Evolutionary conservation across 1,139 yeast species (phyloP).

Genomic region (Taphrina communis): DNA sequence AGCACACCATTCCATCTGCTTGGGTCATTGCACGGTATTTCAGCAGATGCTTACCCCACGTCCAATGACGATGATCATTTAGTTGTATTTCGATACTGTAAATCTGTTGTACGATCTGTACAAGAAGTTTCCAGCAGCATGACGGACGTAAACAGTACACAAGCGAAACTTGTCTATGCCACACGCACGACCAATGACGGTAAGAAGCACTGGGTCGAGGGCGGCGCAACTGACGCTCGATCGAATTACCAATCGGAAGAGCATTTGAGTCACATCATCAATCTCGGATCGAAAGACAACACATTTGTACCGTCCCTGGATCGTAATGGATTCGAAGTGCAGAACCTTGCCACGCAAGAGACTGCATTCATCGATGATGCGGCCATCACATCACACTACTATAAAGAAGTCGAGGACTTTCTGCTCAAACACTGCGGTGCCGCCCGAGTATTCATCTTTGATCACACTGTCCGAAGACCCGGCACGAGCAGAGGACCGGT

Average conservation of each 20-base stretch:
- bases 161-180: slow-evolving; percentile 27
- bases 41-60: not conserved
- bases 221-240: slow-evolving; percentile 15
- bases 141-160: not conserved
- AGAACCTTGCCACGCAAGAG: slow-evolving; percentile 8
- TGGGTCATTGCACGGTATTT: not conserved
- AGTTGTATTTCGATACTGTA: too few relatives aligned
- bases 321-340: slow-evolving; percentile 28
- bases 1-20: too few relatives aligned
- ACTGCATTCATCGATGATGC: slow-evolving; percentile 21
- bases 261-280: slow-evolving; percentile 6
- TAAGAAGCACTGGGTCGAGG: slow-evolving; percentile 41
- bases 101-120: not conserved
- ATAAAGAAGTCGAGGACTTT: slow-evolving; percentile 33
- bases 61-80: too few relatives aligned
- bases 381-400: slow-evolving; percentile 27
- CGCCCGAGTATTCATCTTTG: slow-evolving; percentile 46
- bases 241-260: slow-evolving; percentile 21
- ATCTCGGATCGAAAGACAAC: slow-evolving; percentile 5
- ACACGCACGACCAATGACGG: slow-evolving; percentile 26
- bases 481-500: slow-evolving; percentile 47
- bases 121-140: not conserved
- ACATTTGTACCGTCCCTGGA: slow-evolving; percentile 19
- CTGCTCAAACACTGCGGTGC: slow-evolving; percentile 41
- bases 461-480: slow-evolving; percentile 47